Evolutionary conservation across 208 protist species (phyloP).

Genomic region (Novymonas esmeraldas): DNA sequence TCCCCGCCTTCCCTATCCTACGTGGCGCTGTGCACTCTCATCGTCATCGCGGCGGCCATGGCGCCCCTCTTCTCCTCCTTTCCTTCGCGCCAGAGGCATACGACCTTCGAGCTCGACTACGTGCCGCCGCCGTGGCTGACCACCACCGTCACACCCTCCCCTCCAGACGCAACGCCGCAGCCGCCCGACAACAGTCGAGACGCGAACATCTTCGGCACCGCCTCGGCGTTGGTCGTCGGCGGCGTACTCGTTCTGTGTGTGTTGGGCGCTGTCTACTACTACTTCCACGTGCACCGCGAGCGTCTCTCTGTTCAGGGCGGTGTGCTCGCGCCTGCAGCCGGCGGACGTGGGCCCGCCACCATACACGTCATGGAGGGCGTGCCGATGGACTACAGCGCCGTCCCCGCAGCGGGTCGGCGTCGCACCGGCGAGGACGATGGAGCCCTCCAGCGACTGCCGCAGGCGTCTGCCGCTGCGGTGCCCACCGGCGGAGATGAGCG

Average conservation of each 20-base stretch:
- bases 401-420: not conserved
- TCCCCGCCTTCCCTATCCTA: too few species aligned
- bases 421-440: not conserved
- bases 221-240: not conserved
- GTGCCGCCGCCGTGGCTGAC: too few species aligned
- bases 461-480: not conserved
- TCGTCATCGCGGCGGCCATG: too few species aligned
- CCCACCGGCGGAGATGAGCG: not conserved
- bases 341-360: not conserved
- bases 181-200: too few species aligned
- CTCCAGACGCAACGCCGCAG: too few species aligned
- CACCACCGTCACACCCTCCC: too few species aligned
- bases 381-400: slow-evolving; percentile 2
- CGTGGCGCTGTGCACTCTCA: too few species aligned
- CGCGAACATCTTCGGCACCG: too few species aligned
- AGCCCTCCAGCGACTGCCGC: not conserved
- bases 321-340: too few species aligned
- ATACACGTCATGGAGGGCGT: slow-evolving; percentile 1
- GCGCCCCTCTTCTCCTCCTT: too few species aligned
- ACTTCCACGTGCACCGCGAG: not conserved
- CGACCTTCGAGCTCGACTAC: too few species aligned
- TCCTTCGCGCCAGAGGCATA: too few species aligned
- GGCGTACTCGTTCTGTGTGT: not conserved
- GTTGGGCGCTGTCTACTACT: not conserved
- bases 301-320: not conserved